phyloP scores from a whole-genome alignment of 129 eudicot genomes.

The Flaveria brownii region DNA sequence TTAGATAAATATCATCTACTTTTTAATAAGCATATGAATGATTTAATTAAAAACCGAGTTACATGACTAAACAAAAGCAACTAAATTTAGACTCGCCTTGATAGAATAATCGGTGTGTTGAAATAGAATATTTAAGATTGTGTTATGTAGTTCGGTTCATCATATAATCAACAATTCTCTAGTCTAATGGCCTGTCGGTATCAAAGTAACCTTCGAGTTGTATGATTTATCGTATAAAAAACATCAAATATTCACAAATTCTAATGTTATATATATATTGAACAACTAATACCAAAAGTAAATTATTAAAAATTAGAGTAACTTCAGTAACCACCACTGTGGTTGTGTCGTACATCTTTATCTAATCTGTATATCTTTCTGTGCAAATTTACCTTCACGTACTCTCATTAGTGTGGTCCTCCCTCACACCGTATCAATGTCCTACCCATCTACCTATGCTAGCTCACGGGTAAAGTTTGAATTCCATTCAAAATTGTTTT shows the following conservation, averaged over 20 bases:
- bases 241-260: neutral
- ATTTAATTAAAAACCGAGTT: too few species aligned
- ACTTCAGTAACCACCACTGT: conserved; percentile 16
- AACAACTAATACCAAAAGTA: neutral
- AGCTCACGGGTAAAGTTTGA: conserved; percentile 31
- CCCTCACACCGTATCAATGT: conserved; percentile 14
- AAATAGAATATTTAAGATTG: too few species aligned
- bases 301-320: neutral
- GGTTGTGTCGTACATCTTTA: conserved; percentile 7
- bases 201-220: too few species aligned
- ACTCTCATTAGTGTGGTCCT: conserved; percentile 33
- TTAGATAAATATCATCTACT: too few species aligned
- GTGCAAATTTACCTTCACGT: conserved; percentile 42
- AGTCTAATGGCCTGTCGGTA: too few species aligned
- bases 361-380: conserved; percentile 40
- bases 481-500: neutral
- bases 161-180: too few species aligned
- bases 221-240: neutral
- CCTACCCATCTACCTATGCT: conserved; percentile 24
- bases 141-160: too few species aligned
- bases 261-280: neutral
- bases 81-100: too few species aligned
- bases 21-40: too few species aligned
- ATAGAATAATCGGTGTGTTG: too few species aligned
- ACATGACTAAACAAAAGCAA: too few species aligned